Evolutionary conservation across 176 grass and related monocot species (phyloP).

Genomic region (Carex littledalei): DNA sequence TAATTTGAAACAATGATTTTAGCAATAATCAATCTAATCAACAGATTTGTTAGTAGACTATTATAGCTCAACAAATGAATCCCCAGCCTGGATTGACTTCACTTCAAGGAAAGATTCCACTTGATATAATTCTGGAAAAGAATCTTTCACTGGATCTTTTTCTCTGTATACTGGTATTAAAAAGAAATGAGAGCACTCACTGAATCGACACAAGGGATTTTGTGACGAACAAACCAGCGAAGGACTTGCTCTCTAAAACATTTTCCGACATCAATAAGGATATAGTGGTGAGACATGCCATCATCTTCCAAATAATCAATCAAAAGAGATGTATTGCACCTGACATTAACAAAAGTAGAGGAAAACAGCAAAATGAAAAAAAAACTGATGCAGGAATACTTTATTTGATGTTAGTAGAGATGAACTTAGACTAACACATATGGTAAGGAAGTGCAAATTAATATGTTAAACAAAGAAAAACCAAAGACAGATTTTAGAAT

Average conservation of each 20-base stretch:
- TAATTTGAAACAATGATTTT: not conserved
- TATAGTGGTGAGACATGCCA: constrained; percentile 50
- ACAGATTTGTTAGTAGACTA: not conserved
- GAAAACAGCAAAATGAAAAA: not conserved
- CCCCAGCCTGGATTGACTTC: not conserved
- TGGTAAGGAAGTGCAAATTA: not conserved
- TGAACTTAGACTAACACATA: not conserved
- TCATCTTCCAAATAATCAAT: constrained; percentile 87
- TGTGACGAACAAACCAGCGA: constrained; percentile 85
- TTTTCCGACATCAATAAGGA: constrained; percentile 91
- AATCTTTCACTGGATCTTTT: not conserved
- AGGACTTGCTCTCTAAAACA: constrained; percentile 94
- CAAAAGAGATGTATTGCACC: constrained; percentile 94
- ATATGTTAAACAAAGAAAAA: not conserved
- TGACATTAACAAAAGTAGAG: not conserved
- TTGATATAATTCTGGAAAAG: not conserved
- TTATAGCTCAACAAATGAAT: not conserved
- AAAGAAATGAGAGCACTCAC: constrained; percentile 40
- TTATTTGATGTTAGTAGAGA: not conserved
- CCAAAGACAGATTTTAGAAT: not conserved
- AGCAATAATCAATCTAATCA: not conserved
- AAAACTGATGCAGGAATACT: not conserved
- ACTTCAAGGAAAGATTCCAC: not conserved
- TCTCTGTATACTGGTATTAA: not conserved
- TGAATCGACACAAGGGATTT: constrained; percentile 87